Percentiles rank a stretch among this genome's conserved stretches.
Conservation (phyloP, 306 rosid species). For the Senna siamea region DNA sequence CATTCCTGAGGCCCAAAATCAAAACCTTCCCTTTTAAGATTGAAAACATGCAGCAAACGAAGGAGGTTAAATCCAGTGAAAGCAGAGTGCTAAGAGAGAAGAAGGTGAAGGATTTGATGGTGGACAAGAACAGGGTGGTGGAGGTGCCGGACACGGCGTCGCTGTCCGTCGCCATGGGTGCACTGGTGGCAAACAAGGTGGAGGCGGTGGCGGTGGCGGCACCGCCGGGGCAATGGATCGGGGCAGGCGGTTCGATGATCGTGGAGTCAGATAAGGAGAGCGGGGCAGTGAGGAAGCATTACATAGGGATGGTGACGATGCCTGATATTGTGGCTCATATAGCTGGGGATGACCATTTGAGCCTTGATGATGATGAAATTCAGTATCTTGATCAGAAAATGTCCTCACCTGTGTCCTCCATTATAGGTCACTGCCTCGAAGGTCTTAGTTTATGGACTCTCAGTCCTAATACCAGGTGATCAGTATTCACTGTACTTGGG, state of each 20-base stretch:
- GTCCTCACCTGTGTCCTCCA: conserved; percentile 65
- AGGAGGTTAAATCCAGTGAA: conserved; percentile 23
- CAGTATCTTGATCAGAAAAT: conserved; percentile 67
- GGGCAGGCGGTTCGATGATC: conserved; percentile 90
- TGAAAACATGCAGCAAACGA: conserved; percentile 45
- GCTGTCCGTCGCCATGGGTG: conserved; percentile 65
- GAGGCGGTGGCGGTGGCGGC: conserved; percentile 85
- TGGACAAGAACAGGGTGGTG: conserved; percentile 56
- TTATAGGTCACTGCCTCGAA: conserved; percentile 75
- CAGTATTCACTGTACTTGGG: too few species aligned
- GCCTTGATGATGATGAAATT: conserved; percentile 16
- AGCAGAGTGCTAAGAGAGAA: conserved; percentile 43
- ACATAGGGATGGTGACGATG: conserved; percentile 89
- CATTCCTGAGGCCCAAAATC: background rate
- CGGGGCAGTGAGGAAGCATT: conserved; percentile 65
- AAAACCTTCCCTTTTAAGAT: background rate
- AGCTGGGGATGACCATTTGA: conserved; percentile 64
- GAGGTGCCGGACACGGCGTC: conserved; percentile 87
- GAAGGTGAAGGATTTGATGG: conserved; percentile 67
- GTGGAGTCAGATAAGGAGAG: conserved; percentile 78
- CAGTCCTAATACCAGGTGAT: conserved; percentile 76
- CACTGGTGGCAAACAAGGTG: conserved; percentile 65
- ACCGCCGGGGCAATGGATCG: conserved; percentile 93
- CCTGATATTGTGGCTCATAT: conserved; percentile 81
- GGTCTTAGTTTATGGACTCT: conserved; percentile 93